A percentile compares a stretch with the other conserved stretches of the same genome.
Conservation (phyloP, 1,284 basidiomycete genomes). For the Pyrrhoderma noxium region DNA sequence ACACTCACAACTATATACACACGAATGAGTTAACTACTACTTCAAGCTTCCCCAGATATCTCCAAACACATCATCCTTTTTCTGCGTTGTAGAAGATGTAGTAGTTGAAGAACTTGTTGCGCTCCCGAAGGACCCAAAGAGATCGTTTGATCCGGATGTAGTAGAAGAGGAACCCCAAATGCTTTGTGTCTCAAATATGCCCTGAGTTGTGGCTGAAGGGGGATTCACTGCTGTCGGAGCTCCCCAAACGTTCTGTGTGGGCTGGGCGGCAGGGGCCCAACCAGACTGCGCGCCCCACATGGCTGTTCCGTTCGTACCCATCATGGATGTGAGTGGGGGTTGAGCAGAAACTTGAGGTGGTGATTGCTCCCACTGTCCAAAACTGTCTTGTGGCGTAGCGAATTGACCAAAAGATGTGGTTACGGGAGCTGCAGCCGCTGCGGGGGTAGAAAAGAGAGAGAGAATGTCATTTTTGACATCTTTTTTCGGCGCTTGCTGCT, state of each 20-base stretch:
- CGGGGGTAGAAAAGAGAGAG: constrained; percentile 65
- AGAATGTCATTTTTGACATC: constrained; percentile 84
- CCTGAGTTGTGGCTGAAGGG: constrained; percentile 21
- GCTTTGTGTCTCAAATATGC: constrained; percentile 39
- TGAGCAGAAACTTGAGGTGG: constrained; percentile 21
- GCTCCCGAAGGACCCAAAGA: constrained; percentile 25
- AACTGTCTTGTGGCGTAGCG: constrained; percentile 17
- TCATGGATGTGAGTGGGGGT: constrained; percentile 43
- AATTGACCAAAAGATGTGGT: constrained; percentile 23
- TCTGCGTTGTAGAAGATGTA: constrained; percentile 28
- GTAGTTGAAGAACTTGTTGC: constrained; percentile 18
- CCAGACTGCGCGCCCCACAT: constrained; percentile 62
- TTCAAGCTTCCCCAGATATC: constrained; percentile 79
- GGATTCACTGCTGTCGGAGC: neutral
- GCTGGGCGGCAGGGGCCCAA: constrained; percentile 32
- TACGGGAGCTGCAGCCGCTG: constrained; percentile 28
- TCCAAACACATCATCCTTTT: constrained; percentile 74
- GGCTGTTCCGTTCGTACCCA: constrained; percentile 47
- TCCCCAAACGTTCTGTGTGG: constrained; percentile 39
- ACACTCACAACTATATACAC: too few relatives aligned
- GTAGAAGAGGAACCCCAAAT: constrained; percentile 40
- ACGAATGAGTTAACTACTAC: constrained; percentile 26
- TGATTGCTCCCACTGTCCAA: constrained; percentile 20
- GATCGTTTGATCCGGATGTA: constrained; percentile 22
- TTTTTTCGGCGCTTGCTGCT: constrained; percentile 40